Base-by-base conservation (phyloP, 1,284 basidiomycete genomes). In the Earliella scabrosa region DNA sequence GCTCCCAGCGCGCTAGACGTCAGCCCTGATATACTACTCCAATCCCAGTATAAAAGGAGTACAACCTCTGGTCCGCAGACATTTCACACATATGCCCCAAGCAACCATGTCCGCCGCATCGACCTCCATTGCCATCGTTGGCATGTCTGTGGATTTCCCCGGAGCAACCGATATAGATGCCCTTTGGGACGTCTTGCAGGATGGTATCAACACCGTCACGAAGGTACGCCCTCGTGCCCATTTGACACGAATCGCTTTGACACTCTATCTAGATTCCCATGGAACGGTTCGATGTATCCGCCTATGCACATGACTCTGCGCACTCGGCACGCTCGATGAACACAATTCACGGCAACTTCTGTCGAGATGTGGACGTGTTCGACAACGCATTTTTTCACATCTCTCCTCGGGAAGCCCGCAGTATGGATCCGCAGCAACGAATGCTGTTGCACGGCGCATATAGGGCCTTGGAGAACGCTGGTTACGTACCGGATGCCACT, bases 401-500 rank as follows among this genome's bases (percentile, higher is more conserved):
- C 34, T 87, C 83, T 45, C 88, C 88, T 1, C 78, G 88, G 4
- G 88, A 90, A 68, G 87, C 88, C 7, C 81, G 74, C 53, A 82
- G 77, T 66, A 89, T 90, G 85, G 87, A 90, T 64, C 88, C 88
- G 5, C 88, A 90, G 62, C 87, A 89, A 63, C 80, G 88, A 3
- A 61, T 90, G 18, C 72, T 90, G 3, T 76, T 90, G 23, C 87
- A 86, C 29, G 76, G 80, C 2, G 85, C 85, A 1, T 82, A 88
- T 50, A 78, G 87, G 55, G 88, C 88, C 0, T 72, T 91, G 6
- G 88, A 90, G 67, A 76, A 82, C 58, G 80, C 87, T 9, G 88
- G 88, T 0, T 90, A 87, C 63, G 82, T 87, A 14, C 85, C 87
- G 0, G 71, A 81, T 49, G 75, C 80, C 2, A 83, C 83, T 0